Base-by-base conservation (phyloP, 2,329 filamentous ascomycete genomes). In the Hymenoscyphus salicellus region DNA sequence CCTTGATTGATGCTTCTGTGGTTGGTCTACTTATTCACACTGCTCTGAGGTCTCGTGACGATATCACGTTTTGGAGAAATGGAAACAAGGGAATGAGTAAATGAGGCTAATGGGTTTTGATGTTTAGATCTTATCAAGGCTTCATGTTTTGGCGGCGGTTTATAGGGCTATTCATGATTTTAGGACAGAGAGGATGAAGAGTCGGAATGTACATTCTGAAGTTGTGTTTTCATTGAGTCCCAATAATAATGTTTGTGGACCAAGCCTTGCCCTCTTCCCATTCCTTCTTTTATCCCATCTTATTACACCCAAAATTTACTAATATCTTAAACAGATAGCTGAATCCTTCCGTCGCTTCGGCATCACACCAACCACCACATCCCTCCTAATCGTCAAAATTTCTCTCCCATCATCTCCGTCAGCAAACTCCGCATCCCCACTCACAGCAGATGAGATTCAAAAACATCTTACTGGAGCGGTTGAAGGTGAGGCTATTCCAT, bases 271-370 rank as follows among this genome's bases (percentile, higher is more conserved):
- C 43, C 32, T 28, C 65, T 58, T 33, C 36, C n/a, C 61, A n/a
- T 66, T 10, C 55, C 66, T 7, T 58, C 69, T 68, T 57, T n/a
- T 43, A 57, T 3, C 41, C 58, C 23, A 4, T 46, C 23, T 16
- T 26, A 17, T 33, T 6, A 41, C 2, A 30, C 26, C 32, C 58
- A 38, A 16, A 38, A 11, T 16, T 26, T 30, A 58, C 26, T 49
- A 8, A 26, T 23, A 6, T 57, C 58, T 41, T 49, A 32, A 43
- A 26, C 49, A 96, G 92, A 98, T 99, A 73, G 86, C 92, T 60
- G 93, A 97, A 71, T 89, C 93, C 0, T 98, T 98, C 78, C 89
- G 92, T 36, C 89, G 89, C 62, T 97, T 95, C 74, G 95, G 95
- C 58, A 88, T 98, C 64, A 81, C 85, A 0, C 86, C 91, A 14